A percentile compares a stretch with the other conserved stretches of the same genome.
phyloP scores from a whole-genome alignment of 2,329 filamentous ascomycete genomes.

The Phialophora verrucosa region DNA sequence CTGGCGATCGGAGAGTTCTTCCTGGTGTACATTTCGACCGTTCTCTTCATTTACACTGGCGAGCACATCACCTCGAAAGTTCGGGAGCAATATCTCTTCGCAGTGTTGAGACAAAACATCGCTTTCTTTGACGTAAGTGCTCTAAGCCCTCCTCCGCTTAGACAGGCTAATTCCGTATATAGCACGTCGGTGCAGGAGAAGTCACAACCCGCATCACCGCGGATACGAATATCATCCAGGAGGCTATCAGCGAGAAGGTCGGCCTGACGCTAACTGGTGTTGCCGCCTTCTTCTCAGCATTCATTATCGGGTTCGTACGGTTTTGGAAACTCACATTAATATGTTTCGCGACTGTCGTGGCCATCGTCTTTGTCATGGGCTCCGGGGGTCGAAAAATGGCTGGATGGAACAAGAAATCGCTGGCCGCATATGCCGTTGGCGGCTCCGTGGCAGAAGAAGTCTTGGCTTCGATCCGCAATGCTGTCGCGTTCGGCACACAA shows the following conservation, averaged over 20 bases:
- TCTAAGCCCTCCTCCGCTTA: background rate
- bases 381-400: conserved; percentile 74
- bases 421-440: conserved; percentile 80
- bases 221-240: conserved; percentile 91
- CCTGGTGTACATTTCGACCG: conserved; percentile 77
- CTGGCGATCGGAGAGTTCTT: conserved; percentile 81
- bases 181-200: conserved; percentile 84
- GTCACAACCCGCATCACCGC: conserved; percentile 93
- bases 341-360: conserved; percentile 78
- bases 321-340: conserved; percentile 95
- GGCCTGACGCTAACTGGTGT: conserved; percentile 75
- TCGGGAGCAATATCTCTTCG: conserved; percentile 80
- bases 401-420: conserved; percentile 77
- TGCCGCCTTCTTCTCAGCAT: conserved; percentile 84
- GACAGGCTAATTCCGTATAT: background rate
- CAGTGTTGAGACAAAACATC: conserved; percentile 86
- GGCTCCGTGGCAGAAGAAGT: conserved; percentile 93
- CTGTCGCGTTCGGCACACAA: conserved; percentile 90
- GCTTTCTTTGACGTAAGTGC: conserved; percentile 74
- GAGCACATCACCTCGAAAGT: conserved; percentile 81
- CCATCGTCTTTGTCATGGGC: conserved; percentile 79
- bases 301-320: conserved; percentile 86
- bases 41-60: conserved; percentile 87
- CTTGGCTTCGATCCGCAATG: conserved; percentile 89
- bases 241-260: conserved; percentile 90